phyloP scores from a whole-genome alignment of 1,284 basidiomycete species.

The Flammula alnicola region DNA sequence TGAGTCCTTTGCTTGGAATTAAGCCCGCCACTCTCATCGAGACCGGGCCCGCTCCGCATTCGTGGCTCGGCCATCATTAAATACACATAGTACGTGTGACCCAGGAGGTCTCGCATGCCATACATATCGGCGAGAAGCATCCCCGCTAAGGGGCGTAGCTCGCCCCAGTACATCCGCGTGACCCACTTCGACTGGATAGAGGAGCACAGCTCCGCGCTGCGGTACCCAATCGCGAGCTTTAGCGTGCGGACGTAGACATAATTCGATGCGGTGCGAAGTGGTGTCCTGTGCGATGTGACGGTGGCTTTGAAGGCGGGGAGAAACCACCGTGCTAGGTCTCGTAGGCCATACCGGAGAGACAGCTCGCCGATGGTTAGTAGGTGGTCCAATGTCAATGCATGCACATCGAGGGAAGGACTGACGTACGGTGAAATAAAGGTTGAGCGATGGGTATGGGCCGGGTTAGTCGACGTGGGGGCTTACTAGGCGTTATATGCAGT shows the following conservation, averaged over 20 bases:
- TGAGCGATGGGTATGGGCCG: neutral
- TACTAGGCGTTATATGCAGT: constrained; percentile 23
- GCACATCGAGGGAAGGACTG: constrained; percentile 27
- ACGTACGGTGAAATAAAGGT: too few species aligned
- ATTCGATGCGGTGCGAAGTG: constrained; percentile 29
- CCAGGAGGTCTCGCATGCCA: constrained; percentile 29
- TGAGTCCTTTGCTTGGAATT: constrained; percentile 28
- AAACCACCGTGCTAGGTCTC: constrained; percentile 30
- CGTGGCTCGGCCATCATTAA: constrained; percentile 26
- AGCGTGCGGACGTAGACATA: constrained; percentile 31
- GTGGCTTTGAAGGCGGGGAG: constrained; percentile 20
- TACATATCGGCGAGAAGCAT: constrained; percentile 31
- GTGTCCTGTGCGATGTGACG: constrained; percentile 20
- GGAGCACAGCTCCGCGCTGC: constrained; percentile 19
- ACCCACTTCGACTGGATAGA: constrained; percentile 33
- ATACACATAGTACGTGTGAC: constrained; percentile 37
- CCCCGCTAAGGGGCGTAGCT: constrained; percentile 33
- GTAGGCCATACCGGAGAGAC: constrained; percentile 26
- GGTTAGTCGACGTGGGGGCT: constrained; percentile 13
- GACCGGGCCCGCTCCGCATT: constrained; percentile 13
- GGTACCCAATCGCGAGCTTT: constrained; percentile 28
- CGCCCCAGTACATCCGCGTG: constrained; percentile 30
- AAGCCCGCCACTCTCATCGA: constrained; percentile 22
- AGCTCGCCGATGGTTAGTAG: constrained; percentile 33
- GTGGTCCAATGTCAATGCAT: constrained; percentile 26